These are phyloP conservation scores for Podospora didyma DNA, from an alignment of 495 filamentous ascomycete species.

Conservation along the genomic window DNA sequence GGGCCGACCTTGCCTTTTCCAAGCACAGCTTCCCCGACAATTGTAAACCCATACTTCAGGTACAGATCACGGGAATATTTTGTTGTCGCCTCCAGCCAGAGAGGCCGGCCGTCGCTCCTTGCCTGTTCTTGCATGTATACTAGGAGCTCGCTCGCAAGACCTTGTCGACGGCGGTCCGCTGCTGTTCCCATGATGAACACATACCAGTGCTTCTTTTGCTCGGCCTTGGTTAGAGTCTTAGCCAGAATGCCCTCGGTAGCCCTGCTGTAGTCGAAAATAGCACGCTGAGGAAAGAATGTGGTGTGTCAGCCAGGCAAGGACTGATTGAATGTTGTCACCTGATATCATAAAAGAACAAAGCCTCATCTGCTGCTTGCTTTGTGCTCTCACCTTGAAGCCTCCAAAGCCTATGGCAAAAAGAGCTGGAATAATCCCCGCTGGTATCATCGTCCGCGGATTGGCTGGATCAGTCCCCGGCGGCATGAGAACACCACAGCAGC, in stretches of 20 bases:
- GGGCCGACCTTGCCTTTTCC: background rate
- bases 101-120: background rate
- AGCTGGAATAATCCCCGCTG: background rate
- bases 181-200: slow-evolving; percentile 1
- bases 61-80: background rate
- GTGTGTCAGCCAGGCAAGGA: too few species aligned
- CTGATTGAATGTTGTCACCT: too few species aligned
- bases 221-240: background rate
- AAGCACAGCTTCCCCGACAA: background rate
- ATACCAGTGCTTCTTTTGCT: slow-evolving; percentile 2
- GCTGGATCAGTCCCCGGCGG: background rate
- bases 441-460: background rate
- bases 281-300: background rate
- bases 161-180: background rate
- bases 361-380: background rate
- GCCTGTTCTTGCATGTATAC: background rate
- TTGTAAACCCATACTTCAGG: background rate
- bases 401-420: background rate
- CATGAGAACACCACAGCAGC: background rate
- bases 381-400: background rate
- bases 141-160: background rate
- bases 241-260: background rate
- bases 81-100: slow-evolving; percentile 2
- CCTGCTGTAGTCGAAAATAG: background rate
- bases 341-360: too few species aligned